phyloP scores from a whole-genome alignment of 768 basidiomycete species.

The Gymnopilus dilepis region DNA sequence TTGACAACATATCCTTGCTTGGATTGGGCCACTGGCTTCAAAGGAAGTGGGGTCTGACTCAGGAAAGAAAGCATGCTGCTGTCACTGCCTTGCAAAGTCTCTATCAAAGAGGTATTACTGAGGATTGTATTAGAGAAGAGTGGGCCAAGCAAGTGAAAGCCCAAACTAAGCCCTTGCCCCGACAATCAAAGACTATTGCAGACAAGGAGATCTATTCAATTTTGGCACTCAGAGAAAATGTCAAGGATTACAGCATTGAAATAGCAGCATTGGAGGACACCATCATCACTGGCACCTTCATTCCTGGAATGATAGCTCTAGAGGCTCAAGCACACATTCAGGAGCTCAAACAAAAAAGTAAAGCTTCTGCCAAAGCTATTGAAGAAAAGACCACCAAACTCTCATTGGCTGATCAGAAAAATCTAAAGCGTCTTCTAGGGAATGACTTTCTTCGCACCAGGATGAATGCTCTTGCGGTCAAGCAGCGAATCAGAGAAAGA shows the following conservation, averaged over 20 bases:
- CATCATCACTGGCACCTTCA: constrained; percentile 5
- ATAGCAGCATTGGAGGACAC: not conserved
- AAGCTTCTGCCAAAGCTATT: not conserved
- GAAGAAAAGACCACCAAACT: constrained; percentile 1
- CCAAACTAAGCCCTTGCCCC: constrained; percentile 23
- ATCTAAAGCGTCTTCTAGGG: constrained; percentile 7
- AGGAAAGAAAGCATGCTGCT: constrained; percentile 7
- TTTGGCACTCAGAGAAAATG: constrained; percentile 3
- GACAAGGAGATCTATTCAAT: constrained; percentile 8
- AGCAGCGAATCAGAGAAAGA: constrained; percentile 24
- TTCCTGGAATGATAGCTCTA: not conserved
- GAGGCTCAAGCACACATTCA: not conserved
- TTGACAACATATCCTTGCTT: constrained; percentile 8
- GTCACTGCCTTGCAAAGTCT: constrained; percentile 4
- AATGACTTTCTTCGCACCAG: constrained; percentile 22
- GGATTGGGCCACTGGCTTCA: constrained; percentile 9
- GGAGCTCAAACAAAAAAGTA: constrained; percentile 1
- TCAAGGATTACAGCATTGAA: constrained; percentile 14
- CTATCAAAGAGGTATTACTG: not conserved
- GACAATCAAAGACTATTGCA: constrained; percentile 14
- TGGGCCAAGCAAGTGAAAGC: constrained; percentile 18
- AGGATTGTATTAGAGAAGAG: constrained; percentile 3
- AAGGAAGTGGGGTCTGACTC: constrained; percentile 1
- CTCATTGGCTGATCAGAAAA: constrained; percentile 6
- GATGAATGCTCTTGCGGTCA: constrained; percentile 30